Evolutionary conservation across 345 rosid genomes (phyloP), one percentile per base, ranked within the genome.

Genomic region (Litchi chinensis): DNA sequence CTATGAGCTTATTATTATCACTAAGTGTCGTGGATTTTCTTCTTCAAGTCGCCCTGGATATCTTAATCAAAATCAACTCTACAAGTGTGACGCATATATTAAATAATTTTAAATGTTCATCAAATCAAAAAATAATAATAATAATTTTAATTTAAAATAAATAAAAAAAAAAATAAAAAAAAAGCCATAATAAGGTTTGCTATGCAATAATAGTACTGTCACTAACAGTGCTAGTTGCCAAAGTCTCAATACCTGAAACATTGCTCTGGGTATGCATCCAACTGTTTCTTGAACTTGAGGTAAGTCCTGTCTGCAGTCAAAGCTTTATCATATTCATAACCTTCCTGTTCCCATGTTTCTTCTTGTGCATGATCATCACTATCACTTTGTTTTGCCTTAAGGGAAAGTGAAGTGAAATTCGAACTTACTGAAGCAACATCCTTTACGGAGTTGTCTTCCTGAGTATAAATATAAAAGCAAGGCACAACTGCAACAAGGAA

Each of bases 301-400:
- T 90, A 96, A 71, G 90, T 88, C 80, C 98, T 89, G 83, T 96
- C 98, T 59, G 91, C 97, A 75, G 87, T 83, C 80, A 91, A 66
- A 41, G 99, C 95, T 87, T 80, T 85, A 86, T 94, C 98, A 71
- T 94, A 89, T 73, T 96, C 99, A 83, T 91, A 96, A 19, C 44
- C 75, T 85, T 96, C 99, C 22, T 81, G 89, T 41, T 81, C 94
- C 98, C 97, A 92, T 3, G 19, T 72, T 88, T 91, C 97, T 81
- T 87, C 93, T 65, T 70, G 81, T 76, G 69, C 89, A 24, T 79
- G 64, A 79, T 87, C 87, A 71, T 73, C 88, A 10, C 56, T 71
- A 65, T 86, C 62, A 24, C 22, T 74, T 77, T 77, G 87, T 78
- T 71, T 85, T 84, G 87, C 91, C 81, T 87, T 82, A 39, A 88